Evolutionary conservation across 257 asterid genomes (phyloP).

Genomic region (Gentiana straminea): DNA sequence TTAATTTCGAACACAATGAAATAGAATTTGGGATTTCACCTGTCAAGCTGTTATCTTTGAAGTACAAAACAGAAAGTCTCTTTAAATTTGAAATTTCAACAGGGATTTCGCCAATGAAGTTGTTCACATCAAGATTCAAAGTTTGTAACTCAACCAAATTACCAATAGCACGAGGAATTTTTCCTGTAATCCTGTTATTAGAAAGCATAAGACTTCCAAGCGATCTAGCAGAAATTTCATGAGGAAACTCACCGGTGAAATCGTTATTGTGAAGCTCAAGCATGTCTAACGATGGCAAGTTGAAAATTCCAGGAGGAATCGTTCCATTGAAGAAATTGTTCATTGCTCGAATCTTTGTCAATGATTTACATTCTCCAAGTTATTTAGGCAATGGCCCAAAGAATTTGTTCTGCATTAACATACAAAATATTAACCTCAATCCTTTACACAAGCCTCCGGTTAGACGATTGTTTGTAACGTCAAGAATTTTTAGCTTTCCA

Average conservation of each 20-base stretch:
- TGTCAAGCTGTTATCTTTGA: constrained; percentile 46
- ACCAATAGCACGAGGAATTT: constrained; percentile 44
- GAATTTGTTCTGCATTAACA: constrained; percentile 57
- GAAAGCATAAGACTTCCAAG: constrained; percentile 45
- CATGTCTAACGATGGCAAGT: constrained; percentile 41
- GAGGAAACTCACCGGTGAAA: constrained; percentile 59
- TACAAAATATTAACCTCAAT: constrained; percentile 30
- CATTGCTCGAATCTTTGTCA: constrained; percentile 32
- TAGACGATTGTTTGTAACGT: constrained; percentile 56
- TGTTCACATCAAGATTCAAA: constrained; percentile 44
- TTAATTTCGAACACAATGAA: constrained; percentile 10
- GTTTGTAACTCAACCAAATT: constrained; percentile 35
- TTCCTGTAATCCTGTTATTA: constrained; percentile 43
- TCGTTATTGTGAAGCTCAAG: constrained; percentile 49
- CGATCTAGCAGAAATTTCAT: constrained; percentile 20
- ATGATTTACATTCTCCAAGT: constrained; percentile 49
- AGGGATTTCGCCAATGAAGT: constrained; percentile 53
- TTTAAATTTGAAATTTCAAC: constrained; percentile 30
- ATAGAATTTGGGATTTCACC: constrained; percentile 52
- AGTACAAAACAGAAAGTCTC: constrained; percentile 34
- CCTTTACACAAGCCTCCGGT: constrained; percentile 58
- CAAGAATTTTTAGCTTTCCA: constrained; percentile 43
- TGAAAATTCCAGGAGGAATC: constrained; percentile 51
- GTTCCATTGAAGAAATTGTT: constrained; percentile 59
- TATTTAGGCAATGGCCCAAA: constrained; percentile 56